phyloP scores from a whole-genome alignment of 2,329 filamentous ascomycete genomes.

The Claviceps monticola region DNA sequence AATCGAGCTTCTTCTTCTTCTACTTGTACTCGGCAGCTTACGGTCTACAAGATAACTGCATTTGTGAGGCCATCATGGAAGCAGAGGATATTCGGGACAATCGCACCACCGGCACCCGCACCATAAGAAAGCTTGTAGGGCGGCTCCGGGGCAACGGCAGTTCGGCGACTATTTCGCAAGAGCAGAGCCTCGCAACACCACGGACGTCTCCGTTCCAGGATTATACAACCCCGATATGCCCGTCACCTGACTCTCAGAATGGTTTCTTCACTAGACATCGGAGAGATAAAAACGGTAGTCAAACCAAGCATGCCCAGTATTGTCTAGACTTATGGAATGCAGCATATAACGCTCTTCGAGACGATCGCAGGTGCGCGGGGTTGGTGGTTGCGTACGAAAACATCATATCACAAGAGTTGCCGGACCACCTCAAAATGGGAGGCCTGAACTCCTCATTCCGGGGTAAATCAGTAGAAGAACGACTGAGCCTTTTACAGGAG shows the following conservation, averaged over 20 bases:
- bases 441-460: conserved; percentile 15
- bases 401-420: conserved; percentile 22
- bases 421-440: conserved; percentile 17
- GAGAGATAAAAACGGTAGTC: background rate
- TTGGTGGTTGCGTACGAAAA: conserved; percentile 23
- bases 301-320: conserved; percentile 4
- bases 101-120: background rate
- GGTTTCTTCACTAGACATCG: background rate
- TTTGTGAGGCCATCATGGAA: background rate
- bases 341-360: conserved; percentile 20
- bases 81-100: background rate
- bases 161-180: background rate
- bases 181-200: background rate
- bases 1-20: no score
- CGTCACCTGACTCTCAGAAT: conserved; percentile 1
- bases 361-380: conserved; percentile 14
- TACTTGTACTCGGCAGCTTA: background rate
- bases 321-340: conserved; percentile 20
- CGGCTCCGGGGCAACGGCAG: conserved; percentile 7
- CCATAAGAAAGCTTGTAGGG: conserved; percentile 6
- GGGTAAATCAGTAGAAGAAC: conserved; percentile 12
- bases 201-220: background rate
- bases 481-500: conserved; percentile 16
- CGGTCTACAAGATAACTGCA: background rate
- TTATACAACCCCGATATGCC: background rate